Evolutionary conservation across 164 flowering plant species (phyloP).

Genomic region (Amborella trichopoda): DNA sequence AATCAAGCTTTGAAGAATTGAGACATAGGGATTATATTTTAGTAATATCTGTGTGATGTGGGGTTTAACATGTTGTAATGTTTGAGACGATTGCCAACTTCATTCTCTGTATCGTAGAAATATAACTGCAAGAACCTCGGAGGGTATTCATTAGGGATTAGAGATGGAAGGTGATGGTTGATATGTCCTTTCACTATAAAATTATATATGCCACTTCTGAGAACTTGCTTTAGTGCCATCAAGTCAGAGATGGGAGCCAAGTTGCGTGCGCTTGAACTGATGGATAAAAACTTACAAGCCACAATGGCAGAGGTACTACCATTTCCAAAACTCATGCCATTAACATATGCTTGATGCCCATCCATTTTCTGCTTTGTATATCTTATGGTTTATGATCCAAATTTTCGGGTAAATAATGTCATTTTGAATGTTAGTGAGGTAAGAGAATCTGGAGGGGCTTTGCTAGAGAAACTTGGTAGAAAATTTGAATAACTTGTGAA

Average conservation of each 20-base stretch:
- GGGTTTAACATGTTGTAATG: too few species aligned
- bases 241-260: constrained; percentile 51
- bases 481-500: constrained; percentile 39
- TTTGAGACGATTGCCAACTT: too few species aligned
- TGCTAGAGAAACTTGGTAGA: constrained; percentile 23
- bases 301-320: constrained; percentile 48
- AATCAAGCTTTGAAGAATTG: too few species aligned
- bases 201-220: too few species aligned
- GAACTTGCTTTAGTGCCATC: constrained; percentile 34
- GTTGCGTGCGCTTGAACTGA: constrained; percentile 32
- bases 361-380: neutral
- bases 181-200: too few species aligned
- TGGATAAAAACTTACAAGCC: constrained; percentile 48
- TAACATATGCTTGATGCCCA: neutral
- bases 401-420: constrained; percentile 43
- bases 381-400: constrained; percentile 1
- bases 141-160: too few species aligned
- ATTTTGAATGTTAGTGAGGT: constrained; percentile 23
- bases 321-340: neutral
- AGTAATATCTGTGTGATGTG: too few species aligned
- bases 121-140: too few species aligned
- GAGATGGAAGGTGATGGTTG: too few species aligned
- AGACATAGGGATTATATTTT: too few species aligned
- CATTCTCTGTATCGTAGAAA: too few species aligned
- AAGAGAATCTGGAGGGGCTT: constrained; percentile 40